phyloP scores from a whole-genome alignment of 352 stramenopile genomes.

The Pythium grandisporangium region DNA sequence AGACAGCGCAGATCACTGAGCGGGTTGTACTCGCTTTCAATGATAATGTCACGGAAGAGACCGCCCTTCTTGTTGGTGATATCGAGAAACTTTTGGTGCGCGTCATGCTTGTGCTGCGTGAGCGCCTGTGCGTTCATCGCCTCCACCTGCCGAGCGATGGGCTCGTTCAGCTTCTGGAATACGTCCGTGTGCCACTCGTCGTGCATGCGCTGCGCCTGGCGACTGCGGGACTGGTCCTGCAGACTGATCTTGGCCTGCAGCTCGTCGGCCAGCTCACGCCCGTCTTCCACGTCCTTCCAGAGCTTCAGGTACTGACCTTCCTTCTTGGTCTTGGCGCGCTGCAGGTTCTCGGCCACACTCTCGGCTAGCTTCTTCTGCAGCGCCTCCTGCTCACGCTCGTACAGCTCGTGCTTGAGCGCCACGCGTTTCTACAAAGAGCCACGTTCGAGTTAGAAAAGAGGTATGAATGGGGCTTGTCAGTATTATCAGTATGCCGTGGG shows the following conservation, averaged over 20 bases:
- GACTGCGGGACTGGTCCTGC: slow-evolving; percentile 48
- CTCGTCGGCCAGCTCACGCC: slow-evolving; percentile 44
- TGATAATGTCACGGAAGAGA: slow-evolving; percentile 79
- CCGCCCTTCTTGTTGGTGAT: slow-evolving; percentile 77
- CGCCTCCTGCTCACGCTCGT: slow-evolving; percentile 56
- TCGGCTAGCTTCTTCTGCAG: slow-evolving; percentile 49
- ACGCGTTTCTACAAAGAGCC: slow-evolving; percentile 73
- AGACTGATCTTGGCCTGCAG: slow-evolving; percentile 52
- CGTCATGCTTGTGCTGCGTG: slow-evolving; percentile 36
- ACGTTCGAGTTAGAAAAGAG: too few species aligned
- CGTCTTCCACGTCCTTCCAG: slow-evolving; percentile 63
- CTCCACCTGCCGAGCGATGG: slow-evolving; percentile 38
- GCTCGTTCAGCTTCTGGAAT: slow-evolving; percentile 66
- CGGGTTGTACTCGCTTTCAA: slow-evolving; percentile 78
- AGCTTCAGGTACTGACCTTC: slow-evolving; percentile 66
- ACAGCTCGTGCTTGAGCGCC: slow-evolving; percentile 65
- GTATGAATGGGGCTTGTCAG: too few species aligned
- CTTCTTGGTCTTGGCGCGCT: slow-evolving; percentile 51
- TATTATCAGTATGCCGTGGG: too few species aligned
- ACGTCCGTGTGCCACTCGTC: slow-evolving; percentile 58
- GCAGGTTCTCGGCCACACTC: slow-evolving; percentile 51
- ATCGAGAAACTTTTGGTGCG: slow-evolving; percentile 70
- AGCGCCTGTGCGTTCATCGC: slow-evolving; percentile 35
- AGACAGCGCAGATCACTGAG: slow-evolving; percentile 56
- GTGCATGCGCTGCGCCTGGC: slow-evolving; percentile 62